Conservation (phyloP, 768 basidiomycete species). For the Pulveroboletus ravenelii region DNA sequence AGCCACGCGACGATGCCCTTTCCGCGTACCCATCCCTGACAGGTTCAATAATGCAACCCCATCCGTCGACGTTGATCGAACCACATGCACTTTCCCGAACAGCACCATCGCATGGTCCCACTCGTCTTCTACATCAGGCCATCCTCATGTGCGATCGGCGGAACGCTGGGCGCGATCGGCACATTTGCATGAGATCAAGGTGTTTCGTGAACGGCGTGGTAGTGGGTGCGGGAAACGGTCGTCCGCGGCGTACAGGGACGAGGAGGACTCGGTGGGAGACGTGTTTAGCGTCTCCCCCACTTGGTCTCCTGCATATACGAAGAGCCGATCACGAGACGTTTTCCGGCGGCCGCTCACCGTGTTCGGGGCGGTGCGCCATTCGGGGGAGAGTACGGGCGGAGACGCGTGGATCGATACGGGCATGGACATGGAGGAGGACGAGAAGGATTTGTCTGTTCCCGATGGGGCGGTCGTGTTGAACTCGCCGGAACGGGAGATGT, state of each 20-base stretch:
- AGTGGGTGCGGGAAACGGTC: constrained; percentile 5
- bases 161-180: constrained; percentile 61
- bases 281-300: constrained; percentile 8
- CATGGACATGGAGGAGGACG: constrained; percentile 29
- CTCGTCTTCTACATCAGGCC: constrained; percentile 20
- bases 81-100: constrained; percentile 24
- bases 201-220: constrained; percentile 7
- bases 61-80: constrained; percentile 8
- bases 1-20: no score
- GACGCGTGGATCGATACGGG: constrained; percentile 40
- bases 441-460: constrained; percentile 1
- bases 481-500: constrained; percentile 7
- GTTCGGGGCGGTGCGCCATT: background rate
- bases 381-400: constrained; percentile 19
- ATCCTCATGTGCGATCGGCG: constrained; percentile 31
- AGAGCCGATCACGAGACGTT: background rate
- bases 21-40: no score
- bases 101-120: constrained; percentile 18
- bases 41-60: background rate
- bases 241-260: background rate
- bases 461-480: constrained; percentile 12
- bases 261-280: constrained; percentile 21
- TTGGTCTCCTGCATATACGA: background rate
- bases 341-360: background rate
- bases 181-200: constrained; percentile 62